phyloP scores from a whole-genome alignment of 108 stramenopile genomes.

The Cafeteria roenbergensis region DNA sequence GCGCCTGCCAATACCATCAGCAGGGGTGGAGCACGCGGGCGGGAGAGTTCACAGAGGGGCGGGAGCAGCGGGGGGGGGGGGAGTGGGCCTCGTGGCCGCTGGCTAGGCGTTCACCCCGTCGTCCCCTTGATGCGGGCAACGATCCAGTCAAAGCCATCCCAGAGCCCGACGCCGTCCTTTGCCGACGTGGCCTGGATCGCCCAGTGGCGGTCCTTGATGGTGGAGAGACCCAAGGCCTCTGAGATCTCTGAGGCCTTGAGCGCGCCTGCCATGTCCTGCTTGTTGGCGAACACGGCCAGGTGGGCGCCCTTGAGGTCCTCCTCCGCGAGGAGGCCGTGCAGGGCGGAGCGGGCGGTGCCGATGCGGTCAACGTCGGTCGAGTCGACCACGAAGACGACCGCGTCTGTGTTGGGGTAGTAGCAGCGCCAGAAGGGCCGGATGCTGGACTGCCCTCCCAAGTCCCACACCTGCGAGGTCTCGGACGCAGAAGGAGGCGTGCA shows the following conservation, averaged over 20 bases:
- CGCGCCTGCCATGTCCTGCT: conserved; percentile 54
- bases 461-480: conserved; percentile 15
- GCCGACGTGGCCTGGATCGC: conserved; percentile 54
- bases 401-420: conserved; percentile 52
- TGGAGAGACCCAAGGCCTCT: conserved; percentile 37
- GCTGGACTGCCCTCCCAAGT: conserved; percentile 46
- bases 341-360: conserved; percentile 31
- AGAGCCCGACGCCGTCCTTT: conserved; percentile 55
- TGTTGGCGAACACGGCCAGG: conserved; percentile 54
- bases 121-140: conserved; percentile 13
- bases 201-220: conserved; percentile 36
- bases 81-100: conserved; percentile 13
- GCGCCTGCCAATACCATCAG: no score
- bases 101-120: conserved; percentile 3
- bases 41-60: no score
- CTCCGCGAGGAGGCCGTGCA: conserved; percentile 23
- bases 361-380: conserved; percentile 25
- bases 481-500: no score
- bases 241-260: conserved; percentile 46
- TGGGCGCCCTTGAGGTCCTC: conserved; percentile 48
- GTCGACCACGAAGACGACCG: conserved; percentile 41
- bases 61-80: no score
- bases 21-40: no score
- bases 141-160: conserved; percentile 50
- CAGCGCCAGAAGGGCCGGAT: conserved; percentile 54